Conservation (phyloP, 805 yeast species). For the Naumovozyma baii region DNA sequence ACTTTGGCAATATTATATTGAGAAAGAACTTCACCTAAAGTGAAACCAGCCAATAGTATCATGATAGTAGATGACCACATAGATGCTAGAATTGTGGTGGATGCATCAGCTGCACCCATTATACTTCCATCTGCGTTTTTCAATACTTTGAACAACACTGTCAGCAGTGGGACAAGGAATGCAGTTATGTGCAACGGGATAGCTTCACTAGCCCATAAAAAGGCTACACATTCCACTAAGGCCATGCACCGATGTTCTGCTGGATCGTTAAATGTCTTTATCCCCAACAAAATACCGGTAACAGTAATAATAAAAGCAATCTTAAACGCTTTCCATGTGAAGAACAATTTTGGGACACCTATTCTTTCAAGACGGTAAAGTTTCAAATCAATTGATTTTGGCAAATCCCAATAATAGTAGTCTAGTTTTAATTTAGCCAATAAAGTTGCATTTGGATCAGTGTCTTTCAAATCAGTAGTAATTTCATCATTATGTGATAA, state of each 20-base stretch:
- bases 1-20: slow-evolving; percentile 83
- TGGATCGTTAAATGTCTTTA: slow-evolving; percentile 52
- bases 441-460: slow-evolving; percentile 13
- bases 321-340: slow-evolving; percentile 42
- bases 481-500: slow-evolving; percentile 42
- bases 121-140: slow-evolving; percentile 44
- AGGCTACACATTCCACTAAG: slow-evolving; percentile 49
- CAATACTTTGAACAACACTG: slow-evolving; percentile 60
- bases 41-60: slow-evolving; percentile 85
- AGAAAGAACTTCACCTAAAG: slow-evolving; percentile 86
- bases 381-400: slow-evolving; percentile 13
- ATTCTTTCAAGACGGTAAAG: slow-evolving; percentile 3
- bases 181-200: slow-evolving; percentile 89
- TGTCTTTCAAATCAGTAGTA: slow-evolving; percentile 19
- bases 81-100: slow-evolving; percentile 55
- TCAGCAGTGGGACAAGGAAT: slow-evolving; percentile 67
- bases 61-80: slow-evolving; percentile 96
- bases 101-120: slow-evolving; percentile 57
- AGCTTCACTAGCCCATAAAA: slow-evolving; percentile 94
- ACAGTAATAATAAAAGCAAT: slow-evolving; percentile 39
- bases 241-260: slow-evolving; percentile 60
- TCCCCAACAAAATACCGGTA: slow-evolving; percentile 45
- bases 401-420: slow-evolving; percentile 27
- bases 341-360: slow-evolving; percentile 39
- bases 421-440: slow-evolving; percentile 29